phyloP scores from a whole-genome alignment of 1,139 yeast species.

The Yamadazyma jaroonii region DNA sequence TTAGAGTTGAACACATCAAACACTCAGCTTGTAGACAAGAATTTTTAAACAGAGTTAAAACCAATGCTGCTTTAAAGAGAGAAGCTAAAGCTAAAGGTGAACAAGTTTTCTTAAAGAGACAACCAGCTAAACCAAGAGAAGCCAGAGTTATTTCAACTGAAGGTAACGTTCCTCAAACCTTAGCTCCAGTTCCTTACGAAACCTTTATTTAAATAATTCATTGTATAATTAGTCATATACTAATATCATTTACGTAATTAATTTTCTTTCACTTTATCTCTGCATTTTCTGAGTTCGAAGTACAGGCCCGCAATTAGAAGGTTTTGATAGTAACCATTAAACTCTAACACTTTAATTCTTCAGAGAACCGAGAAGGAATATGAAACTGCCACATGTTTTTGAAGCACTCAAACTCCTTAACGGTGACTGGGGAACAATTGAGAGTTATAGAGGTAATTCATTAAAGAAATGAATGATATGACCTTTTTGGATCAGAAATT shows the following conservation, averaged over 20 bases:
- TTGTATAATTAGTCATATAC: constrained; percentile 16
- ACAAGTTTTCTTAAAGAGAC: constrained; percentile 92
- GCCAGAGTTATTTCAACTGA: constrained; percentile 77
- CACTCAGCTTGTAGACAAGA: constrained; percentile 99
- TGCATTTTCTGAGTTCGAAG: no score
- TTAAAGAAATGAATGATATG: not conserved
- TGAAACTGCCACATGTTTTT: no score
- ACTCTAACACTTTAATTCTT: no score
- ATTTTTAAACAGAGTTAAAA: constrained; percentile 96
- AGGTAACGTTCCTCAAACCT: constrained; percentile 89
- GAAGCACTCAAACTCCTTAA: no score
- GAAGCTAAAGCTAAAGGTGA: constrained; percentile 97
- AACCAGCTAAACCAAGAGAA: constrained; percentile 97
- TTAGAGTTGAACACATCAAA: constrained; percentile 98
- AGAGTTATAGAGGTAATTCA: no score
- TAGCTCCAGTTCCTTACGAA: constrained; percentile 99
- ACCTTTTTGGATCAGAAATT: constrained; percentile 41
- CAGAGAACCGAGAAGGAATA: no score
- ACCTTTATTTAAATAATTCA: constrained; percentile 73
- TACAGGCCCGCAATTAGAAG: no score
- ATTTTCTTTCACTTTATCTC: not conserved
- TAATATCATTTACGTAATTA: constrained; percentile 13
- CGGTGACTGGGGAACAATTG: not conserved
- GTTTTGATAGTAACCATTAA: no score
- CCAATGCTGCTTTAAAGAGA: constrained; percentile 88